Evolutionary conservation across 2,329 filamentous ascomycete genomes (phyloP).

Genomic region (Penicillium oxalicum): DNA sequence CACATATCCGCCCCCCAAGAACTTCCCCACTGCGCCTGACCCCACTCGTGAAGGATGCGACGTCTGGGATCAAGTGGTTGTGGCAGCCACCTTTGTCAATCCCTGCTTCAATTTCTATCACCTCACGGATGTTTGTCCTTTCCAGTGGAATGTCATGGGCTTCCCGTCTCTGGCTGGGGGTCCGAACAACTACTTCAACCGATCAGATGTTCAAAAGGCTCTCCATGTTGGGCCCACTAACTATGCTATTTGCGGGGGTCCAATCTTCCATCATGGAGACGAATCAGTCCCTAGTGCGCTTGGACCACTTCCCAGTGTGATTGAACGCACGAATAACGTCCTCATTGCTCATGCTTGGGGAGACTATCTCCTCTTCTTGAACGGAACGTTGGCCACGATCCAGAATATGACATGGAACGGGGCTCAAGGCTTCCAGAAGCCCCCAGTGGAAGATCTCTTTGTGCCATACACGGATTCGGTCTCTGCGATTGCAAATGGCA

Average conservation of each 20-base stretch:
- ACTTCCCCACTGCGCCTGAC: conserved; percentile 49
- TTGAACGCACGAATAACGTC: conserved; percentile 66
- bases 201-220: conserved; percentile 60
- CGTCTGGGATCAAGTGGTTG: conserved; percentile 51
- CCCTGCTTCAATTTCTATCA: conserved; percentile 76
- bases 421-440: conserved; percentile 59
- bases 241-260: conserved; percentile 39
- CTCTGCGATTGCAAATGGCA: conserved; percentile 31
- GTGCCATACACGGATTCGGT: conserved; percentile 55
- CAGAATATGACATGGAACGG: conserved; percentile 81
- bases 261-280: conserved; percentile 45
- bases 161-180: conserved; percentile 63
- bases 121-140: conserved; percentile 64
- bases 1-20: conserved; percentile 60
- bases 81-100: conserved; percentile 54
- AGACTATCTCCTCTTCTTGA: conserved; percentile 62
- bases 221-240: conserved; percentile 52
- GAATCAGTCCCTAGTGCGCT: conserved; percentile 35
- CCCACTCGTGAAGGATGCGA: conserved; percentile 47
- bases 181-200: conserved; percentile 62
- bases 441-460: conserved; percentile 59
- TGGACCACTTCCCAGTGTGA: conserved; percentile 57
- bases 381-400: conserved; percentile 65
- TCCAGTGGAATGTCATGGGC: conserved; percentile 61
- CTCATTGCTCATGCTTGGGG: conserved; percentile 67